These are phyloP conservation scores for Epichloe typhina DNA, from an alignment of 2,329 filamentous ascomycete species.

Conservation along the genomic window DNA sequence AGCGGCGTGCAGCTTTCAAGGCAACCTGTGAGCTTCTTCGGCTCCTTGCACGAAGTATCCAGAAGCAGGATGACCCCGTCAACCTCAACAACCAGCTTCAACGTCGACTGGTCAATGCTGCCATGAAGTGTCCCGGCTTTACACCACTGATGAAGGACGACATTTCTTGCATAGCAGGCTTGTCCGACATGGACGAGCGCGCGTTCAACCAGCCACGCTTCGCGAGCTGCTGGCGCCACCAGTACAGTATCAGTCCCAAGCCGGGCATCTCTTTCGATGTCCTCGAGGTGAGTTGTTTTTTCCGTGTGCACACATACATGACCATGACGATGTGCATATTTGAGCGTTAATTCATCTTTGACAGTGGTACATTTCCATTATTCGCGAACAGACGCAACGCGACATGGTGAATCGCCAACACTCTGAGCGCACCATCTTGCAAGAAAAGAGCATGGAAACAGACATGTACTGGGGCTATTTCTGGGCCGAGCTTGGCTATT, in stretches of 20 bases:
- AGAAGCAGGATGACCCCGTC: conserved; percentile 23
- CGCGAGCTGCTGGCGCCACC: conserved; percentile 36
- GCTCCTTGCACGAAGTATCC: conserved; percentile 30
- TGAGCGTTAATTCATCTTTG: conserved; percentile 8
- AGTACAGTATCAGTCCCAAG: conserved; percentile 39
- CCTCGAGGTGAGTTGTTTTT: conserved; percentile 33
- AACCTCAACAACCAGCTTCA: conserved; percentile 40
- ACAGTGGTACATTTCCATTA: conserved; percentile 43
- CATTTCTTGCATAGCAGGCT: conserved; percentile 30
- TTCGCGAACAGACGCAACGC: conserved; percentile 37
- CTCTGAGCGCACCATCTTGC: conserved; percentile 26
- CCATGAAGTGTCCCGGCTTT: conserved; percentile 47
- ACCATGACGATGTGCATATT: not conserved
- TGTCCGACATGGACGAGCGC: conserved; percentile 22
- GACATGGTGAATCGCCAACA: conserved; percentile 27
- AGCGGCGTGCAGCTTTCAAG: conserved; percentile 40
- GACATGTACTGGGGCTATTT: conserved; percentile 40
- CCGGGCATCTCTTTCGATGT: conserved; percentile 35
- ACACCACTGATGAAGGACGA: conserved; percentile 48
- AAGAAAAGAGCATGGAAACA: conserved; percentile 19
- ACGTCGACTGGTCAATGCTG: conserved; percentile 36
- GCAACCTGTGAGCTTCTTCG: conserved; percentile 35
- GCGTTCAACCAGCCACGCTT: conserved; percentile 34
- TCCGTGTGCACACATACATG: not conserved
- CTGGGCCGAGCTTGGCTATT: conserved; percentile 33